Conservation (phyloP, 441 rosid genomes). For the Syzygium malaccense region DNA sequence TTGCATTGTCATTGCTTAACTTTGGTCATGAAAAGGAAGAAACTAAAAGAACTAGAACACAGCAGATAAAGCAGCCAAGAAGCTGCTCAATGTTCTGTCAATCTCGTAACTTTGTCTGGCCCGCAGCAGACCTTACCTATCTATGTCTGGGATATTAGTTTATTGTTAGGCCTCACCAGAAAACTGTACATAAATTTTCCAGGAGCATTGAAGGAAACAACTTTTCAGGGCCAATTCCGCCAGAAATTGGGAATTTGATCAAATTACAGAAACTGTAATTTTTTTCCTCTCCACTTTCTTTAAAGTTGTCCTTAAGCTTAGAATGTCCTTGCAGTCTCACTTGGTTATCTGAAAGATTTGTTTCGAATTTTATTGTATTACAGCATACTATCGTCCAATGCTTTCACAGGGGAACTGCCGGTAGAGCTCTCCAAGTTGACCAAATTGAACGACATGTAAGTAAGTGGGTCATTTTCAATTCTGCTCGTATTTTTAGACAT, state of each 20-base stretch:
- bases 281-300: conserved; percentile 2
- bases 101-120: neutral
- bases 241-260: conserved; percentile 51
- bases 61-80: neutral
- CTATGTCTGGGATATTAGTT: neutral
- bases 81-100: neutral
- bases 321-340: neutral
- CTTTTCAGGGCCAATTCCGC: conserved; percentile 68
- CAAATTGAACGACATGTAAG: conserved; percentile 75
- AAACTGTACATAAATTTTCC: conserved; percentile 1
- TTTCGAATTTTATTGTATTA: neutral
- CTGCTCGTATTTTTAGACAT: neutral
- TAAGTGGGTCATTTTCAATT: neutral
- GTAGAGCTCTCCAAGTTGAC: conserved; percentile 38
- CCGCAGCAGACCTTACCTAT: neutral
- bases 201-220: conserved; percentile 86
- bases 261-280: conserved; percentile 63
- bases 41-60: neutral
- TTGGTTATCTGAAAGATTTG: neutral
- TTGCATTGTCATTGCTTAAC: neutral
- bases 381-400: conserved; percentile 65
- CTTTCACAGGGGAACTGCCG: conserved; percentile 62
- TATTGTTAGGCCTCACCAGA: neutral
- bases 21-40: neutral
- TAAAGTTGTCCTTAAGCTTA: neutral